phyloP scores from a whole-genome alignment of 2,329 filamentous ascomycete genomes.

The Fusarium graminum region DNA sequence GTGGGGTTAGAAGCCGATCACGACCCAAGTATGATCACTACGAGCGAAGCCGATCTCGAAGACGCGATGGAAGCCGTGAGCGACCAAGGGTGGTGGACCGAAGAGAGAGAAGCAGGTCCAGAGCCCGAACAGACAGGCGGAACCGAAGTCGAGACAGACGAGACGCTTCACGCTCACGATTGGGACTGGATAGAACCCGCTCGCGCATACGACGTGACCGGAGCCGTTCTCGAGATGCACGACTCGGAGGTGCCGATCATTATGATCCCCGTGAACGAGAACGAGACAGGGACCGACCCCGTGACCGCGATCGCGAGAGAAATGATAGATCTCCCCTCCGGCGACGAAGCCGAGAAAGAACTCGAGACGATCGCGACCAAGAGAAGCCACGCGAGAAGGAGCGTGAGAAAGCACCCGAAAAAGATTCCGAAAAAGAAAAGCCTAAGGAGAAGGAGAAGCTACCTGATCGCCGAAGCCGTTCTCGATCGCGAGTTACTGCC shows the following conservation, averaged over 20 bases:
- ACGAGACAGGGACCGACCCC: constrained; percentile 37
- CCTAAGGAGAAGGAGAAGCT: constrained; percentile 33
- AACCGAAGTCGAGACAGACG: constrained; percentile 51
- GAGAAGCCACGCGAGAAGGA: constrained; percentile 42
- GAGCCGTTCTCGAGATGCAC: constrained; percentile 49
- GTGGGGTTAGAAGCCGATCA: constrained; percentile 53
- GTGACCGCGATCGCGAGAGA: constrained; percentile 45
- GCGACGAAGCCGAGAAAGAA: constrained; percentile 48
- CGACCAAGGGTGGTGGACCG: constrained; percentile 48
- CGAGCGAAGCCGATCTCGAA: constrained; percentile 54
- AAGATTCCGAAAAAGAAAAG: constrained; percentile 33
- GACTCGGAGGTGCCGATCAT: constrained; percentile 48
- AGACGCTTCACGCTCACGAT: constrained; percentile 49
- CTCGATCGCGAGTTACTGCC: constrained; percentile 57
- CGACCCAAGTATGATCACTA: constrained; percentile 52
- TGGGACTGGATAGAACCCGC: constrained; percentile 52
- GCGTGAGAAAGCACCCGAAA: constrained; percentile 32
- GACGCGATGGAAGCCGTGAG: constrained; percentile 57
- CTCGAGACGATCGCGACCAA: constrained; percentile 43
- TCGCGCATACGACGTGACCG: constrained; percentile 51
- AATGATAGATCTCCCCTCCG: constrained; percentile 44
- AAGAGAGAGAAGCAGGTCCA: constrained; percentile 54
- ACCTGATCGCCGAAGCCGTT: constrained; percentile 60
- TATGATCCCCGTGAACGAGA: constrained; percentile 54
- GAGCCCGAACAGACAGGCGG: constrained; percentile 42